Conservation (phyloP, 2,329 filamentous ascomycete genomes). For the Ascochyta lentis region DNA sequence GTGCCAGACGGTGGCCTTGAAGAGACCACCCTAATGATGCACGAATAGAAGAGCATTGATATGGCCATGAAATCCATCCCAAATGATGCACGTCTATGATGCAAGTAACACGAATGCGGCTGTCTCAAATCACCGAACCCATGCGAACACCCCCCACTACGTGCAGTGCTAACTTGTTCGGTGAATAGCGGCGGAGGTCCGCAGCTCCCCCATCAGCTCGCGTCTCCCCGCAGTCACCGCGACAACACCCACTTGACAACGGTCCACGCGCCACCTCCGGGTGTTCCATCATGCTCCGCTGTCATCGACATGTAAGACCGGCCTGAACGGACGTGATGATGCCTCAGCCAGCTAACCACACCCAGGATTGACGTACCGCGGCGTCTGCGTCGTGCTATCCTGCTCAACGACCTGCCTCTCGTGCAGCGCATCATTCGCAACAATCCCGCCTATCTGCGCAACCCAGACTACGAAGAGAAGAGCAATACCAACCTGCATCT, state of each 20-base stretch:
- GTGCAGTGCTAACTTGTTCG: constrained; percentile 27
- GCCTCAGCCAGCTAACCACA: neutral
- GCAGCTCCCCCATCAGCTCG: constrained; percentile 21
- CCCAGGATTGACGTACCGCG: constrained; percentile 76
- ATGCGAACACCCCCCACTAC: constrained; percentile 24
- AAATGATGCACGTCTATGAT: neutral
- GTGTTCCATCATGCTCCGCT: constrained; percentile 31
- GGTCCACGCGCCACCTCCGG: constrained; percentile 10
- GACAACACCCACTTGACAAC: constrained; percentile 8
- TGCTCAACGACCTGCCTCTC: constrained; percentile 74
- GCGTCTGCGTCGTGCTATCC: constrained; percentile 82
- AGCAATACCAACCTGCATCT: constrained; percentile 87
- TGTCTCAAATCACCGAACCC: constrained; percentile 4
- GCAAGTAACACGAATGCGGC: constrained; percentile 1
- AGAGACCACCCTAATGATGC: constrained; percentile 28
- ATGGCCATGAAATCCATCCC: neutral
- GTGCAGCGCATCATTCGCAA: constrained; percentile 78
- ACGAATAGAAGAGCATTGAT: constrained; percentile 26
- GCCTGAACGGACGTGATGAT: neutral
- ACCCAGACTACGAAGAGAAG: constrained; percentile 76
- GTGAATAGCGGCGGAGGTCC: constrained; percentile 33
- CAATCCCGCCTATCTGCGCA: constrained; percentile 74
- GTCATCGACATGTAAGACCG: constrained; percentile 33
- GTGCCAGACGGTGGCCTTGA: neutral
- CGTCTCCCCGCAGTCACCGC: constrained; percentile 21